Base-by-base conservation (phyloP, 768 basidiomycete species). In the Boletellus emodensis region DNA sequence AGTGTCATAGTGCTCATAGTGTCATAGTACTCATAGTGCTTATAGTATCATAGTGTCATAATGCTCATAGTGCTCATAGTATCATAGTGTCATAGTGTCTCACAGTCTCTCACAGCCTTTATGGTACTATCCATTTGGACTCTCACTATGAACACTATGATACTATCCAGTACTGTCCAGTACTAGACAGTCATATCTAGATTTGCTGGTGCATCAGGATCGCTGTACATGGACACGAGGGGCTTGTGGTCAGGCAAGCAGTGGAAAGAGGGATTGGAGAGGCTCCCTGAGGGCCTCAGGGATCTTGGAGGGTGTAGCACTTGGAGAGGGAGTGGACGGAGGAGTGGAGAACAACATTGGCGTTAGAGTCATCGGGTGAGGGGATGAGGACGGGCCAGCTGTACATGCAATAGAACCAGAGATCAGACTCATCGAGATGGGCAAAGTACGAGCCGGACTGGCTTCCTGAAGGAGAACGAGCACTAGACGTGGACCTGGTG, bases 321-420 rank as follows among this genome's bases (percentile, higher is more conserved):
- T 64, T 70, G 6, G 54, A 62, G 6, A 46, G 34, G 22, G 24
- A 24, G 24, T n/a, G n/a, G n/a, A n/a, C n/a, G 55, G 44, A 8
- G 32, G 40, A 40, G 20, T 58, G 53, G 15, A 64, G 36, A 11
- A 32, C 34, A 34, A 61, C 62, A 9, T 56, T 59, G 15, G 39
- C 56, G 7, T 62, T 57, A 39, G 38, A 18, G n/a, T 63, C 62
- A 6, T 68, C 61, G 2, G 56, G 39, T 2, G 46, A 40, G 0
- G 66, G 64, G 15, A 70, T 66, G 42, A 70, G 59, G 40, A 68
- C 62, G 8, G 64, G 66, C 38, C 70, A 68, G 0, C 66, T 68
- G 6, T 68, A 68, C 1, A 68, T 49, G 13, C 55, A 64, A 39
- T 64, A 70, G 48, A 68, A 68, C 17, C 66, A 58, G 2, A 68